A percentile compares a stretch with the other conserved stretches of the same genome.
phyloP scores from a whole-genome alignment of 148 eudicot genomes.

The Fagopyrum tataricum region DNA sequence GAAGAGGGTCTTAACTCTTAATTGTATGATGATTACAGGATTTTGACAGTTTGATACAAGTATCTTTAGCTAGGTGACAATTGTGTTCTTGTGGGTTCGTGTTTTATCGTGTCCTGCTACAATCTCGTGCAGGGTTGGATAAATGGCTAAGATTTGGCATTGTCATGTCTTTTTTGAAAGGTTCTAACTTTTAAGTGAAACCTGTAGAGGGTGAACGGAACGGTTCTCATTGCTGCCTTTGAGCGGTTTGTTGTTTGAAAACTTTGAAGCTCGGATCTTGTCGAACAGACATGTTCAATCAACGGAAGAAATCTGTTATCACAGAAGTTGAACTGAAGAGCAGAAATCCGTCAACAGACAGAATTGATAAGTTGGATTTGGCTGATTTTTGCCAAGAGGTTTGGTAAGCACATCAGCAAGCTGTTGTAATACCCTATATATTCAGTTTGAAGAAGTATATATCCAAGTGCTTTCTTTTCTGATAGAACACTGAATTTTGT shows the following conservation, averaged over 20 bases:
- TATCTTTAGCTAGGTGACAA: not conserved
- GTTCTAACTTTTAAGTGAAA: not conserved
- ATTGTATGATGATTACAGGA: not conserved
- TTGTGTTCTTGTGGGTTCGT: not conserved
- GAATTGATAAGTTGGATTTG: too few relatives aligned
- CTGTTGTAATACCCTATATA: too few relatives aligned
- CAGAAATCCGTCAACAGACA: too few relatives aligned
- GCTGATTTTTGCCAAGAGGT: too few relatives aligned
- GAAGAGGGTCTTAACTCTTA: not conserved
- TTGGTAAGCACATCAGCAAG: too few relatives aligned
- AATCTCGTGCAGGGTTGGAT: not conserved
- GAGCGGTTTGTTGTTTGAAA: not conserved
- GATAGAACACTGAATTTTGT: too few relatives aligned
- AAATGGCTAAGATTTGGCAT: not conserved
- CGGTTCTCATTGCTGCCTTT: not conserved
- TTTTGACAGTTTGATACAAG: not conserved
- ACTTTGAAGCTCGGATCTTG: not conserved
- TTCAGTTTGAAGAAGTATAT: too few relatives aligned
- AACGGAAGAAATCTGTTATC: too few relatives aligned
- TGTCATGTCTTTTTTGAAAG: not conserved
- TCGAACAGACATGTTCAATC: too few relatives aligned
- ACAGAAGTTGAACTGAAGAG: too few relatives aligned
- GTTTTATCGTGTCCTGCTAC: not conserved
- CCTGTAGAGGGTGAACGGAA: not conserved
- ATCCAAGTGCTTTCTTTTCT: too few relatives aligned